Percentiles rank a stretch among this genome's conserved stretches.
These are phyloP conservation scores for Lasiodiplodia citricola DNA, from an alignment of 2,329 filamentous ascomycete species.

Conservation along the genomic window DNA sequence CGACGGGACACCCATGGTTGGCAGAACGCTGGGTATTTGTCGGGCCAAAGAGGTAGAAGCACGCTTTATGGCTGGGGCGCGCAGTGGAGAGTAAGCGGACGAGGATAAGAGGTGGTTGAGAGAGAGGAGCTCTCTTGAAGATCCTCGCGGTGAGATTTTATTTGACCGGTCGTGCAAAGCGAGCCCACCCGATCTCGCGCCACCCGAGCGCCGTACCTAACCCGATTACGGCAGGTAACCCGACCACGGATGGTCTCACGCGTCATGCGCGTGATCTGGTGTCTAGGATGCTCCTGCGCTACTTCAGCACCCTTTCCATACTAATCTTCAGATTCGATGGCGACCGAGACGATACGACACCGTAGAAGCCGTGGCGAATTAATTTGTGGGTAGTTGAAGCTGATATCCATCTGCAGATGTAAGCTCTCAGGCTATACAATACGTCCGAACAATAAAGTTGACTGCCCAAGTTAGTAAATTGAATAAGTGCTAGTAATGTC, in stretches of 20 bases:
- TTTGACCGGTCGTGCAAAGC: constrained; percentile 1
- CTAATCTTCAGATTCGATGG: neutral
- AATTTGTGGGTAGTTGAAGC: too few species aligned
- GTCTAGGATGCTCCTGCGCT: neutral
- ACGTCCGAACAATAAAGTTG: too few species aligned
- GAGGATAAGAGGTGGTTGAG: neutral
- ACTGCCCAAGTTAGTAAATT: too few species aligned
- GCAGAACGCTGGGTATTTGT: neutral
- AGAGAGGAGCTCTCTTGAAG: neutral
- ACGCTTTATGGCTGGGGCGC: neutral
- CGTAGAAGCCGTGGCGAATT: too few species aligned
- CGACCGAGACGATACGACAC: too few species aligned
- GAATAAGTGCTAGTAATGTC: too few species aligned
- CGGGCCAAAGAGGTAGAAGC: neutral
- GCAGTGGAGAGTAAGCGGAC: neutral
- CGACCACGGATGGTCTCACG: constrained; percentile 10
- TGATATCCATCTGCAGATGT: too few species aligned
- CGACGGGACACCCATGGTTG: constrained; percentile 74
- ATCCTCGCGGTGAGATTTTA: constrained; percentile 17
- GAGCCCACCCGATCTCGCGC: constrained; percentile 17
- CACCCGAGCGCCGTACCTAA: constrained; percentile 18
- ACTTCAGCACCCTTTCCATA: neutral
- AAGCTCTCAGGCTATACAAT: too few species aligned
- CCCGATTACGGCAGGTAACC: constrained; percentile 20
- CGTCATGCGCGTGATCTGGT: constrained; percentile 13